Base-by-base conservation (phyloP, 2,329 filamentous ascomycete genomes). In the Penicillium capsulatum region DNA sequence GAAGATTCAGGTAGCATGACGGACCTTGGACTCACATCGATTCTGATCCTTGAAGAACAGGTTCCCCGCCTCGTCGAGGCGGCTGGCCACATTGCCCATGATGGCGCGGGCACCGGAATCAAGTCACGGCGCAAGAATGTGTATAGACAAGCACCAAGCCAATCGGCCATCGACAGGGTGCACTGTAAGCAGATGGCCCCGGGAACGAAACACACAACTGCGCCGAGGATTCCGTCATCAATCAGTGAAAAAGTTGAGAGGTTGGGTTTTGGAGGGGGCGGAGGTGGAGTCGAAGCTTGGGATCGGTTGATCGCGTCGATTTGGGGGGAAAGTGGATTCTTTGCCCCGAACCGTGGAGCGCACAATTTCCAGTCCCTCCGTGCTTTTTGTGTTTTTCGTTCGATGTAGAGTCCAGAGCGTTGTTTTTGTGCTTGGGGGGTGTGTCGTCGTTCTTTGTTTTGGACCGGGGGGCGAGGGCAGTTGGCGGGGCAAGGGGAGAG, bases 1-100 rank as follows among this genome's bases (percentile, higher is more conserved):
- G 19, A 22, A 22, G 5, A 28, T 11, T n/a, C 11, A 4, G 13
- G 6, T 4, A n/a, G 11, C 6, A 28, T n/a, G 11, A 24, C 11
- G 26, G 26, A 28, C 10, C n/a, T 4, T 28, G 6, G 1, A 28
- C 57, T 72, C 76, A 97, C 92, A 81, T 76, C 89, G 82, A 65
- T 80, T 86, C 74, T 95, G 92, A 65, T 98, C 92, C 71, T 86
- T 84, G 63, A 97, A 74, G 66, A 85, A 94, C 64, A 97, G 73
- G 57, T 80, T 77, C 63, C 81, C 86, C 60, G 63, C 60, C 48
- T 96, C 90, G 58, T 94, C 90, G 59, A 83, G 81, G 68, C 82
- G 85, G 75, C 90, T 96, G 66, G 81, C 83, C 68, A 96, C 83
- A 73, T 85, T 89, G 63, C 92, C 92, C 92, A 98, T 98, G 66